Percentiles rank a stretch among this genome's conserved stretches.
Evolutionary conservation across 169 alveolate species (phyloP).

Genomic region (Plasmodium blacklocki): DNA sequence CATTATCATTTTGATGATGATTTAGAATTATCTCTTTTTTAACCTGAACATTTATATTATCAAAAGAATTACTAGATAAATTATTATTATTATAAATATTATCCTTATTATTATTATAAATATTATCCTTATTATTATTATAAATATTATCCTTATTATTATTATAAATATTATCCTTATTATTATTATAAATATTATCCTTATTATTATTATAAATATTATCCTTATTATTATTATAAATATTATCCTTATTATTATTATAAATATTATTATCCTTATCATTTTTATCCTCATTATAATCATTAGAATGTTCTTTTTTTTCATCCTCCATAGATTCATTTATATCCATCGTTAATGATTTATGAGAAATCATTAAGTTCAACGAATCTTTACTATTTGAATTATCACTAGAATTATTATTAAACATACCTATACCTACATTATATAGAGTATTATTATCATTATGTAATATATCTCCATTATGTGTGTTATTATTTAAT

Average conservation of each 20-base stretch:
- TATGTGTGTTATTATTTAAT: background rate
- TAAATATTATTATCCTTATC: too few relatives aligned
- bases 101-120: background rate
- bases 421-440: background rate
- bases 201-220: background rate
- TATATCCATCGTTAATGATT: too few relatives aligned
- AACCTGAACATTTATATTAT: background rate
- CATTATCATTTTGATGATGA: background rate
- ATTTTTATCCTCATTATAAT: background rate
- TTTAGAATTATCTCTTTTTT: too few relatives aligned
- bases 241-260: background rate
- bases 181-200: background rate
- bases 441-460: background rate
- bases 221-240: background rate
- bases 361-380: too few relatives aligned
- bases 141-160: background rate
- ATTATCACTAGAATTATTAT: too few relatives aligned
- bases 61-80: background rate
- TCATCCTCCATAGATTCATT: too few relatives aligned
- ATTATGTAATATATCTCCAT: background rate
- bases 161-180: background rate
- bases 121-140: background rate
- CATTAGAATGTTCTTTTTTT: too few relatives aligned
- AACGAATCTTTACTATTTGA: too few relatives aligned
- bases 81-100: background rate